Percentiles rank a stretch among this genome's conserved stretches.
Conservation (phyloP, 2,329 filamentous ascomycete genomes). For the Nectriaceae sp. region DNA sequence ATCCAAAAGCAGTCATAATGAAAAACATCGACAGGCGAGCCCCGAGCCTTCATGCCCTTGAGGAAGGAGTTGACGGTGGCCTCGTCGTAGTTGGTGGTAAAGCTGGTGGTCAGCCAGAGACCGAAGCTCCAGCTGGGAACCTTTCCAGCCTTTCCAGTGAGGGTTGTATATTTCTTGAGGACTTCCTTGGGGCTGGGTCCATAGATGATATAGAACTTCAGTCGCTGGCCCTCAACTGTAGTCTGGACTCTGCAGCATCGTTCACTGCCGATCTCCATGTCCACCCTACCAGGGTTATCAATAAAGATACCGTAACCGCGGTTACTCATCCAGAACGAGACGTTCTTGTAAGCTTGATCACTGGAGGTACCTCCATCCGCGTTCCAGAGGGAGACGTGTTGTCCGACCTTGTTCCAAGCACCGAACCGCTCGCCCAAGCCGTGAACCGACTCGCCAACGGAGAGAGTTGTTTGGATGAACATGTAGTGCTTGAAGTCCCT, state of each 20-base stretch:
- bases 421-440: slow-evolving; percentile 78
- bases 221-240: slow-evolving; percentile 65
- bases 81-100: slow-evolving; percentile 74
- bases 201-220: slow-evolving; percentile 76
- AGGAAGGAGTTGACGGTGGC: slow-evolving; percentile 67
- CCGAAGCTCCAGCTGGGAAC: slow-evolving; percentile 76
- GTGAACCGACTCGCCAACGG: slow-evolving; percentile 67
- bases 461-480: slow-evolving; percentile 56
- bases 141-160: slow-evolving; percentile 66
- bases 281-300: slow-evolving; percentile 68
- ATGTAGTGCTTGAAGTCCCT: slow-evolving; percentile 55
- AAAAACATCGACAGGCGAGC: slow-evolving; percentile 70
- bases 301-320: slow-evolving; percentile 78
- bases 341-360: slow-evolving; percentile 73
- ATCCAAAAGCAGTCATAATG: slow-evolving; percentile 82
- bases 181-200: slow-evolving; percentile 73
- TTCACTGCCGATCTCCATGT: slow-evolving; percentile 74
- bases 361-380: slow-evolving; percentile 66
- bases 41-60: slow-evolving; percentile 66
- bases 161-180: slow-evolving; percentile 63
- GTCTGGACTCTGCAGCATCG: slow-evolving; percentile 71
- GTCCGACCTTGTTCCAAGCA: slow-evolving; percentile 74
- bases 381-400: slow-evolving; percentile 66
- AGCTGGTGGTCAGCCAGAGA: slow-evolving; percentile 75
- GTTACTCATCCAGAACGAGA: slow-evolving; percentile 70